Conservation (phyloP, 2,329 filamentous ascomycete species). For the Trichoderma guizhouense region DNA sequence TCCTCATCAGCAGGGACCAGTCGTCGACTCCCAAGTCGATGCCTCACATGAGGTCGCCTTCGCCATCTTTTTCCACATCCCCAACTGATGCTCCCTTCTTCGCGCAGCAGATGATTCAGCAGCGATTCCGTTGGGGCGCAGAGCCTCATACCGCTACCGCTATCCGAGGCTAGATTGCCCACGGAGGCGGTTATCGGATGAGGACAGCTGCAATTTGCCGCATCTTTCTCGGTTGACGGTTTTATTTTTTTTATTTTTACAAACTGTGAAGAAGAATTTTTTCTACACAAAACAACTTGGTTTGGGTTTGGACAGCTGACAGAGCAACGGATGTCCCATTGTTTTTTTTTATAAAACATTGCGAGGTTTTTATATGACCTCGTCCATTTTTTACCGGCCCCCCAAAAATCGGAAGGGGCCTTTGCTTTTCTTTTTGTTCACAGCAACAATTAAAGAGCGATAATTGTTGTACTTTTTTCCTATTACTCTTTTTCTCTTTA, state of each 20-base stretch:
- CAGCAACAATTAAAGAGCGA: conserved; percentile 9
- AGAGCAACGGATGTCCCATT: not conserved
- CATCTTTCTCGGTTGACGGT: conserved; percentile 1
- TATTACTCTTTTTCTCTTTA: not conserved
- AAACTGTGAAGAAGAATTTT: not conserved
- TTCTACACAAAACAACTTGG: not conserved
- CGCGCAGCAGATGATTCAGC: conserved; percentile 38
- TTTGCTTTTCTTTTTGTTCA: not conserved
- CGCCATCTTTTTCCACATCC: conserved; percentile 45
- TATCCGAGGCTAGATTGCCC: conserved; percentile 39
- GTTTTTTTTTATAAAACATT: not conserved
- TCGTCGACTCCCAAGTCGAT: conserved; percentile 34
- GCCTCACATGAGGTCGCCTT: conserved; percentile 41
- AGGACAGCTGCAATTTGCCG: conserved; percentile 9
- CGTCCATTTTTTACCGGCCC: not conserved
- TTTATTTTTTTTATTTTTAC: not conserved
- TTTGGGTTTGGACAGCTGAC: conserved; percentile 5
- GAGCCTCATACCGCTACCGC: conserved; percentile 50
- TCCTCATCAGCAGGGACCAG: conserved; percentile 24
- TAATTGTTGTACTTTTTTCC: not conserved
- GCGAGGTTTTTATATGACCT: not conserved
- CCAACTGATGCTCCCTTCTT: conserved; percentile 39
- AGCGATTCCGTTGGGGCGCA: conserved; percentile 47
- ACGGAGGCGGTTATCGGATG: conserved; percentile 21
- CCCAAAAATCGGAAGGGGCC: not conserved